These are phyloP conservation scores for Cyclotella sp. DNA, from an alignment of 108 stramenopile genomes.

Conservation along the genomic window DNA sequence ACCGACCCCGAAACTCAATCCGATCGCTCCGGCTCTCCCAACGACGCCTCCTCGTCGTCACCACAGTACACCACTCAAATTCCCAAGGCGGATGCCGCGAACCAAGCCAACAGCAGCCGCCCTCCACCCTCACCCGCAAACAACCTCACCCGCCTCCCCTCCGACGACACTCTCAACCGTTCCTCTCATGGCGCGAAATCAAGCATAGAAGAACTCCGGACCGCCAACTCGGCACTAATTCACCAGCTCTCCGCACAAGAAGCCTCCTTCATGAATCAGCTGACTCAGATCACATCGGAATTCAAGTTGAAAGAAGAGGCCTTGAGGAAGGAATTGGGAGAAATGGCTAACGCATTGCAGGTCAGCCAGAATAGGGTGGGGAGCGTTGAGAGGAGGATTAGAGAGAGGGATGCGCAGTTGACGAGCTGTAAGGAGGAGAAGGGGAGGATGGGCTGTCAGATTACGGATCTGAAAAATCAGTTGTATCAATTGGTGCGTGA, in stretches of 20 bases:
- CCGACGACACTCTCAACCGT: conserved; percentile 30
- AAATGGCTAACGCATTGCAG: conserved; percentile 5
- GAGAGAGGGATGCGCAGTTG: conserved; percentile 64
- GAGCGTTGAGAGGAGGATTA: conserved; percentile 50
- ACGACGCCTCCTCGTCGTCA: not conserved
- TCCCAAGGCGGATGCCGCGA: too few relatives aligned
- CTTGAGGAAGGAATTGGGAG: conserved; percentile 16
- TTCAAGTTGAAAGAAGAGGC: conserved; percentile 21
- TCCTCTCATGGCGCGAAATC: conserved; percentile 14
- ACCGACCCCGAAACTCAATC: conserved; percentile 41
- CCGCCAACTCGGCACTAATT: conserved; percentile 16
- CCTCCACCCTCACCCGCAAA: not conserved
- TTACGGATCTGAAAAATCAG: conserved; percentile 76
- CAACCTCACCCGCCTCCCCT: conserved; percentile 13
- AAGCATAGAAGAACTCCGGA: conserved; percentile 18
- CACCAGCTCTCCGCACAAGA: conserved; percentile 32
- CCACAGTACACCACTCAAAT: not conserved
- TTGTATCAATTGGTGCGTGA: conserved; percentile 64
- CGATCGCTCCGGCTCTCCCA: conserved; percentile 27
- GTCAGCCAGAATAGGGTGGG: conserved; percentile 20
- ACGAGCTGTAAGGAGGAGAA: conserved; percentile 67
- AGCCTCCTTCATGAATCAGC: conserved; percentile 35
- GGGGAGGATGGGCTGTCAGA: conserved; percentile 61
- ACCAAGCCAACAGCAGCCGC: not conserved
- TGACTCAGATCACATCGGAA: conserved; percentile 27